A percentile compares a stretch with the other conserved stretches of the same genome.
These are phyloP conservation scores for Cutaneotrichosporon sp. DNA, from an alignment of 1,284 basidiomycete genomes.

Conservation along the genomic window DNA sequence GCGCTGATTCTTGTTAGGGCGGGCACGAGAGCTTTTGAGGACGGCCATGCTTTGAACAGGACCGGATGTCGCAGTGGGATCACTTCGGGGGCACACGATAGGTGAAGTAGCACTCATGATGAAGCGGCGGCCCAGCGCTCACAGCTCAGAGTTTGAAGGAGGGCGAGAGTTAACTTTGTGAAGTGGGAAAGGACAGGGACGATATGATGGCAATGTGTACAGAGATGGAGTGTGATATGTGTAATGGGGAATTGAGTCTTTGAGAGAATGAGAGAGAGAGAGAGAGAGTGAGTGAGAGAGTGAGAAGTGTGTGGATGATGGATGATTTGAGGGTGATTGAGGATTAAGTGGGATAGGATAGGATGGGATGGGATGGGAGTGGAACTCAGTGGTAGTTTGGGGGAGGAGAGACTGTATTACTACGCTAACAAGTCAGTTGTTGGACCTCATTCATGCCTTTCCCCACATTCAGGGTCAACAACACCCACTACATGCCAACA, in stretches of 20 bases:
- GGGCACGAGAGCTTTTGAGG: constrained; percentile 25
- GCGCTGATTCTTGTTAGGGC: constrained; percentile 26
- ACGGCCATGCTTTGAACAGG: constrained; percentile 19
- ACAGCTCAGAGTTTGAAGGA: neutral
- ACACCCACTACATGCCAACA: no score
- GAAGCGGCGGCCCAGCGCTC: constrained; percentile 9
- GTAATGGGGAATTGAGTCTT: no score
- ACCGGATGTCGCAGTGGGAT: neutral
- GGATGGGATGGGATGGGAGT: no score
- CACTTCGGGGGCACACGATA: neutral
- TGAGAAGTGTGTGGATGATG: neutral
- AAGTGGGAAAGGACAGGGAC: neutral
- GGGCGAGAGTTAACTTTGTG: neutral
- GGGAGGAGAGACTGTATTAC: no score
- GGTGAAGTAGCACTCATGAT: neutral
- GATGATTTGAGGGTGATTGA: neutral
- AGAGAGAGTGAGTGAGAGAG: no score
- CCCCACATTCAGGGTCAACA: no score
- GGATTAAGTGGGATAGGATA: no score
- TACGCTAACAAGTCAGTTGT: no score
- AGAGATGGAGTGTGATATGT: no score
- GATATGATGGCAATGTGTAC: neutral
- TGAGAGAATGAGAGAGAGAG: no score
- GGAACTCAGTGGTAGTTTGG: no score
- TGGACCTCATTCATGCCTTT: no score